A percentile compares a stretch with the other conserved stretches of the same genome.
phyloP scores from a whole-genome alignment of 176 grass and related monocot species.

The Aegilops longissima region DNA sequence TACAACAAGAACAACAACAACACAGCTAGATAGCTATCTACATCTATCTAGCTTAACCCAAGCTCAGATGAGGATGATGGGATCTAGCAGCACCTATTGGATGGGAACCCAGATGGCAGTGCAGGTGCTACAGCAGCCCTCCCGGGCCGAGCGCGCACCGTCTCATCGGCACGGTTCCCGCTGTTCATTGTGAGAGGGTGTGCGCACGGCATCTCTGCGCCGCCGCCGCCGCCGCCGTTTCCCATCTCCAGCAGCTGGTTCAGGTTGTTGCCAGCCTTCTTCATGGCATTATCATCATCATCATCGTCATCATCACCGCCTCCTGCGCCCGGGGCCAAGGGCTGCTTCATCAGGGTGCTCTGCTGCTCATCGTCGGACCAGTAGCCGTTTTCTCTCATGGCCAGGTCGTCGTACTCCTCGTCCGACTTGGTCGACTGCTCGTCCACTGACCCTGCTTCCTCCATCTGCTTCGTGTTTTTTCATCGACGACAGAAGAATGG shows the following conservation, averaged over 20 bases:
- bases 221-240: not conserved
- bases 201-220: not conserved
- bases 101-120: no score
- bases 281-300: not conserved
- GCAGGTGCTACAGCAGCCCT: no score
- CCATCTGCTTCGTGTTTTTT: not conserved
- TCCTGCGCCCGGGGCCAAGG: not conserved
- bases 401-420: constrained; percentile 3
- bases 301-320: not conserved
- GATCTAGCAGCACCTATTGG: no score
- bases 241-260: not conserved
- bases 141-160: no score
- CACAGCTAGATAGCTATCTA: no score
- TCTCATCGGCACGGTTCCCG: not conserved
- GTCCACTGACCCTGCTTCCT: constrained; percentile 8
- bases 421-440: not conserved
- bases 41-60: no score
- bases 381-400: constrained; percentile 11
- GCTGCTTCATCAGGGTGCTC: not conserved
- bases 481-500: not conserved
- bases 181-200: not conserved
- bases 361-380: not conserved
- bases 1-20: no score
- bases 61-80: no score
- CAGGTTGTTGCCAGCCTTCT: not conserved